phyloP scores from a whole-genome alignment of 768 basidiomycete species.

The Tulasnella sp. region DNA sequence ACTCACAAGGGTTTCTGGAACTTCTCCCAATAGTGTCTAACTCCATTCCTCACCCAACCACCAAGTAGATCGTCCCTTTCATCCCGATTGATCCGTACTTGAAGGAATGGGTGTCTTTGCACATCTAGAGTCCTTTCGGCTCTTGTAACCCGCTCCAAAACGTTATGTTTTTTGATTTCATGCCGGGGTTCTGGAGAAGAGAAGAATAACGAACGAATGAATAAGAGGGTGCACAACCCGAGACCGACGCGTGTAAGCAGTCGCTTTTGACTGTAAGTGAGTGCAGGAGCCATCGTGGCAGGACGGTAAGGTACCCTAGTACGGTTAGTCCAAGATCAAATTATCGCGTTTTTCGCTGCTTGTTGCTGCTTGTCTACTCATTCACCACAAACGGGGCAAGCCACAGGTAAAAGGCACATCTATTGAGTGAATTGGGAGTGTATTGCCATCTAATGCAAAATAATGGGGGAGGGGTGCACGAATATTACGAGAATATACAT shows the following conservation, averaged over 20 bases:
- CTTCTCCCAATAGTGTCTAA: conserved; percentile 79
- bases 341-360: too few species aligned
- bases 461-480: too few species aligned
- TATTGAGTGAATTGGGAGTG: too few species aligned
- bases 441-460: too few species aligned
- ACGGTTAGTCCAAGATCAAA: too few species aligned
- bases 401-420: too few species aligned
- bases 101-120: conserved; percentile 76
- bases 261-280: conserved; percentile 8
- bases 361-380: too few species aligned
- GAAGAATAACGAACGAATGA: conserved; percentile 7
- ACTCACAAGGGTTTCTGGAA: conserved; percentile 86
- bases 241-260: conserved; percentile 9
- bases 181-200: conserved; percentile 18
- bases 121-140: conserved; percentile 74
- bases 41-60: conserved; percentile 60
- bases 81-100: conserved; percentile 79
- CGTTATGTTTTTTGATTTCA: conserved; percentile 44
- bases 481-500: too few species aligned
- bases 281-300: conserved; percentile 10
- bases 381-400: too few species aligned
- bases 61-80: conserved; percentile 69
- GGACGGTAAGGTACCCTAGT: not conserved
- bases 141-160: conserved; percentile 50
- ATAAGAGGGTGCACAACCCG: conserved; percentile 1